Base-by-base conservation (phyloP, 139 green algal species). In the Ettlia oleoabundans region DNA sequence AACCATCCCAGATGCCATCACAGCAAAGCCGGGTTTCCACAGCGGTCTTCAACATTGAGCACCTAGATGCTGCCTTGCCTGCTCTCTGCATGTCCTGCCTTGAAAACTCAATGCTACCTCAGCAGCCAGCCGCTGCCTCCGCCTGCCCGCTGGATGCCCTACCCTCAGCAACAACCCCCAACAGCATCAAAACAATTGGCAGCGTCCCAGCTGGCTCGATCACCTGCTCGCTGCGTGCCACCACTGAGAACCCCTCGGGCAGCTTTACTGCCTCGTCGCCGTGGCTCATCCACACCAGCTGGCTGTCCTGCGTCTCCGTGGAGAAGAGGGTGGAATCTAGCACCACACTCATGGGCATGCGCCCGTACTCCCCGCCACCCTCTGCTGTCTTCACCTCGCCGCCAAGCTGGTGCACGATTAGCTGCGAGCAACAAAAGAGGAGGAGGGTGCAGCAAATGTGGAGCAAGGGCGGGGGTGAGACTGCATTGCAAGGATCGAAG, bases 221-320 rank as follows among this genome's bases (percentile, higher is more conserved):
- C n/a, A n/a, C n/a, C n/a, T 96, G 88, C 76, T 96, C 91, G 83
- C 90, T 95, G 64, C 89, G 95, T 13, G 91, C 96, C 18, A 97
- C 93, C 15, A 84, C 80, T 0, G 37, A 75, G 83, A 99, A 99
- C 33, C 96, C 96, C 13, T 94, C 87, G 1, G 97, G 97, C 68
- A 99, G 91, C 81, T 90, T 83, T 1, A 91, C 88, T 18, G 93
- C 95, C 83, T 98, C 93, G 76, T 99, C 97, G 21, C 97, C 96
- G 86, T 99, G 97, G 78, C 91, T 97, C 97, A 99, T 99, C 97
- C 97, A 99, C 43, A 99, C 97, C 26, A 79, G 79, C 88, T 98
- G 92, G 52, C 38, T 73, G 53, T 88, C 76, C 43, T 37, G 37
- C 2, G 70, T 67, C 43, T 90, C 85, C 10, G 89, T 88, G 24